These are phyloP conservation scores for Pezicula neosporulosa DNA, from an alignment of 2,329 filamentous ascomycete genomes.

Conservation along the genomic window DNA sequence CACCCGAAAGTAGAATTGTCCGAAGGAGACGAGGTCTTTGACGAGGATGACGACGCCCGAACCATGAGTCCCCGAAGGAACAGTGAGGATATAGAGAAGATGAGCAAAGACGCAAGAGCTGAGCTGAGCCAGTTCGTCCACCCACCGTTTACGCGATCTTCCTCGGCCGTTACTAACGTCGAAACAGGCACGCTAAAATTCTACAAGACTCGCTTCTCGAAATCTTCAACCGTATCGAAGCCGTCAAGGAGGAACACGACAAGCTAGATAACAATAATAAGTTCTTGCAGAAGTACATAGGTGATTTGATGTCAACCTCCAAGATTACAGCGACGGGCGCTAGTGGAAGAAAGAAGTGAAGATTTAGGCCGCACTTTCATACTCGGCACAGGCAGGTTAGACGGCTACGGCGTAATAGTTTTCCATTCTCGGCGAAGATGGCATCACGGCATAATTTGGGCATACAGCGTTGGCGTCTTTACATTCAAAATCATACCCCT, in stretches of 20 bases:
- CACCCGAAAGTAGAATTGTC: conserved; percentile 69
- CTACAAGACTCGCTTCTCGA: conserved; percentile 86
- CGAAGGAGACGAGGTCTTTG: conserved; percentile 63
- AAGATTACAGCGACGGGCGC: conserved; percentile 57
- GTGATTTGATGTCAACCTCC: conserved; percentile 86
- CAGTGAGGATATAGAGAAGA: conserved; percentile 83
- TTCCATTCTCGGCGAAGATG: conserved; percentile 5
- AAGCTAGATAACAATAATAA: conserved; percentile 97
- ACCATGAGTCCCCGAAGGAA: conserved; percentile 93
- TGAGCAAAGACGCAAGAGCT: conserved; percentile 77
- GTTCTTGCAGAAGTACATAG: conserved; percentile 96
- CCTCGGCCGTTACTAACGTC: not conserved
- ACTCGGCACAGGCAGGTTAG: not conserved
- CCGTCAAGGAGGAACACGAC: conserved; percentile 90
- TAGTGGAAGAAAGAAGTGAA: conserved; percentile 6
- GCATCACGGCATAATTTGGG: conserved; percentile 9
- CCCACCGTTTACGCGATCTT: not conserved
- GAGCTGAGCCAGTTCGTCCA: conserved; percentile 52
- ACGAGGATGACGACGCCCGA: conserved; percentile 85
- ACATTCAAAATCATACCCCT: conserved; percentile 20
- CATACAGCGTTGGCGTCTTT: conserved; percentile 23
- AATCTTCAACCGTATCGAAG: conserved; percentile 91
- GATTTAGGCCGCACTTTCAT: not conserved
- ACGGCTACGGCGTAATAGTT: conserved; percentile 14
- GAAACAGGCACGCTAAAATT: conserved; percentile 76